Evolutionary conservation across 2,329 filamentous ascomycete species (phyloP).

Genomic region (Stachybotrys chlorohalonatus): DNA sequence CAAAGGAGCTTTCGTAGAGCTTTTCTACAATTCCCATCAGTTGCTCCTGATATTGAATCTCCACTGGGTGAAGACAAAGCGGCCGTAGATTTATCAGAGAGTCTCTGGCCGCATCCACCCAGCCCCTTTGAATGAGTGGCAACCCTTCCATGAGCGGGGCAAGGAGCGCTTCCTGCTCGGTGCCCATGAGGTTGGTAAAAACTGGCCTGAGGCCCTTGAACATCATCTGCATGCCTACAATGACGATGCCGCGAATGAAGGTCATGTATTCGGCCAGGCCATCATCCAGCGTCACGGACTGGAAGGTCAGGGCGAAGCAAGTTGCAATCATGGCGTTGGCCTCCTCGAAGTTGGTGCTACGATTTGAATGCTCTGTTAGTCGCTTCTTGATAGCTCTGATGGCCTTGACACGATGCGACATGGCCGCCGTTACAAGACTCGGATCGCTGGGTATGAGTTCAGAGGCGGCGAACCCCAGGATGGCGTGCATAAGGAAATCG

Average conservation of each 20-base stretch:
- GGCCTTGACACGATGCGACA: slow-evolving; percentile 56
- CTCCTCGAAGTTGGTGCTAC: slow-evolving; percentile 36
- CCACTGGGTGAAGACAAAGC: slow-evolving; percentile 33
- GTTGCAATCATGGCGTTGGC: slow-evolving; percentile 51
- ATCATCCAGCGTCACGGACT: slow-evolving; percentile 48
- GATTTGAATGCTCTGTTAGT: slow-evolving; percentile 32
- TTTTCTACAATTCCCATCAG: slow-evolving; percentile 39
- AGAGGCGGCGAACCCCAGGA: slow-evolving; percentile 59
- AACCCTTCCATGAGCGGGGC: slow-evolving; percentile 35
- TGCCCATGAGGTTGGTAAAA: slow-evolving; percentile 36
- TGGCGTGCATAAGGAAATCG: slow-evolving; percentile 62
- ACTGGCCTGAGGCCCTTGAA: slow-evolving; percentile 38
- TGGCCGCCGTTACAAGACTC: slow-evolving; percentile 45
- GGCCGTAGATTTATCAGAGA: slow-evolving; percentile 31
- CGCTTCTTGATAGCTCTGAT: slow-evolving; percentile 52
- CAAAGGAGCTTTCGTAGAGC: slow-evolving; percentile 42
- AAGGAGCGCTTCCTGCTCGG: slow-evolving; percentile 30
- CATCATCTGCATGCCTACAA: slow-evolving; percentile 46
- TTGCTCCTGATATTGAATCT: slow-evolving; percentile 35
- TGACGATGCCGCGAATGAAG: slow-evolving; percentile 47
- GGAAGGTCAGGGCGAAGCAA: slow-evolving; percentile 50
- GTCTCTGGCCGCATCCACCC: slow-evolving; percentile 36
- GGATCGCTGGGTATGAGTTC: slow-evolving; percentile 46
- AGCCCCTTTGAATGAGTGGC: slow-evolving; percentile 33
- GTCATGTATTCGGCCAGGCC: slow-evolving; percentile 53